Percentiles rank a stretch among this genome's conserved stretches.
phyloP scores from a whole-genome alignment of 31 red algal species.

The Asparagopsis taxiformis region DNA sequence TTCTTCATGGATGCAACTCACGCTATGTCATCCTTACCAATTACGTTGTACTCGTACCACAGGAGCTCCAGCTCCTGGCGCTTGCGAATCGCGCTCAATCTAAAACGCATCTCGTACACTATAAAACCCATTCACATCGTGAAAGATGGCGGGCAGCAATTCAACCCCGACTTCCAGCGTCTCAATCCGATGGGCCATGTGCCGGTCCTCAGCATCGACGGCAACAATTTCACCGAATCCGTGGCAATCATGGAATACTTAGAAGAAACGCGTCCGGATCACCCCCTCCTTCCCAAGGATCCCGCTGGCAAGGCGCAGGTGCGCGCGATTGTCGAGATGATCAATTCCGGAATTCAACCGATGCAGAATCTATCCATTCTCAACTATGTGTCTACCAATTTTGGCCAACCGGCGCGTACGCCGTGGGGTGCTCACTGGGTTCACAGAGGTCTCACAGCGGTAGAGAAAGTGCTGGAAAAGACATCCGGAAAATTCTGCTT shows the following conservation, averaged over 20 bases:
- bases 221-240: constrained; percentile 28
- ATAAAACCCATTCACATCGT: constrained; percentile 41
- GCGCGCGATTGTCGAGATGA: constrained; percentile 54
- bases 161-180: constrained; percentile 14
- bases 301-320: constrained; percentile 40
- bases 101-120: constrained; percentile 55
- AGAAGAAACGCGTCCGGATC: constrained; percentile 43
- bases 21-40: neutral
- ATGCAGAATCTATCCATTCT: constrained; percentile 46
- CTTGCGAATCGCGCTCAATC: constrained; percentile 49
- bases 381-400: constrained; percentile 18
- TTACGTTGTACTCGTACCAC: constrained; percentile 49
- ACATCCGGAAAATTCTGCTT: constrained; percentile 36
- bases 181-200: constrained; percentile 50
- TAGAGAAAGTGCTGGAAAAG: constrained; percentile 29
- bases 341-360: constrained; percentile 72
- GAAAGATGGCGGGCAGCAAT: constrained; percentile 28
- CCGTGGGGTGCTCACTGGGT: constrained; percentile 39
- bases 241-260: constrained; percentile 69
- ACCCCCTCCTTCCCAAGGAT: constrained; percentile 34
- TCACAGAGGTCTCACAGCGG: constrained; percentile 12
- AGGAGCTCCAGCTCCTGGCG: constrained; percentile 62
- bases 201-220: constrained; percentile 56
- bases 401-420: constrained; percentile 14
- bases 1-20: neutral